Evolutionary conservation across 2,329 filamentous ascomycete genomes (phyloP), one percentile per base, ranked within the genome.

Genomic region (Alternaria burnsii): DNA sequence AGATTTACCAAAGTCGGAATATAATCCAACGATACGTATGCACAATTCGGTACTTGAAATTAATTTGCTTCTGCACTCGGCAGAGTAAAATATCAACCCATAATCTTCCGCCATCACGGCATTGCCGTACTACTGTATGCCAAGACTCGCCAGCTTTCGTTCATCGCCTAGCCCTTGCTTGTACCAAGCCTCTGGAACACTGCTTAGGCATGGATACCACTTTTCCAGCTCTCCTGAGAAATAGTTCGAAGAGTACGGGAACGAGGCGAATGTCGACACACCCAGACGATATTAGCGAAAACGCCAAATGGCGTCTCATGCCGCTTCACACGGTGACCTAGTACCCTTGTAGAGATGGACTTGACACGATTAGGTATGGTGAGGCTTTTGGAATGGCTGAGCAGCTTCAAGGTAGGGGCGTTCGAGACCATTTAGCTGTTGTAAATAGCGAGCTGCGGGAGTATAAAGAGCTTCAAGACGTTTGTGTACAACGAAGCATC

Each of bases 401-500:
- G 56, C 26, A 52, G 26, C 32, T 30, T 26, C 48, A 22, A 34
- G 30, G 32, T 22, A 20, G 42, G 43, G 42, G 26, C 20, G n/a
- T 50, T 24, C 44, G 22, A 50, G 32, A 30, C 24, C 26, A 22
- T 43, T 26, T 43, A 24, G 5, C 20, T 32, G 3, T 22, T 16
- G 26, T 53, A 30, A 20, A 24, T 16, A 5, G 24, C 12, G 34
- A 20, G 30, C 14, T 47, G 12, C 20, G 20, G n/a, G 32, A 28
- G 43, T 65, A 65, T 63, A 63, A 63, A 66, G 36, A 36, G n/a
- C 18, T 50, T 38, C 5, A 43, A 22, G 20, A 52, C 36, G 59
- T 54, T 40, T 34, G 20, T 41, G 30, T 48, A 42, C 26, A 55
- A 36, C 40, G 8, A 12, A 40, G 20, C 28, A 56, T 56, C 44